Base-by-base conservation (phyloP, 495 filamentous ascomycete species). In the Podospora bellae-mahoneyi region DNA sequence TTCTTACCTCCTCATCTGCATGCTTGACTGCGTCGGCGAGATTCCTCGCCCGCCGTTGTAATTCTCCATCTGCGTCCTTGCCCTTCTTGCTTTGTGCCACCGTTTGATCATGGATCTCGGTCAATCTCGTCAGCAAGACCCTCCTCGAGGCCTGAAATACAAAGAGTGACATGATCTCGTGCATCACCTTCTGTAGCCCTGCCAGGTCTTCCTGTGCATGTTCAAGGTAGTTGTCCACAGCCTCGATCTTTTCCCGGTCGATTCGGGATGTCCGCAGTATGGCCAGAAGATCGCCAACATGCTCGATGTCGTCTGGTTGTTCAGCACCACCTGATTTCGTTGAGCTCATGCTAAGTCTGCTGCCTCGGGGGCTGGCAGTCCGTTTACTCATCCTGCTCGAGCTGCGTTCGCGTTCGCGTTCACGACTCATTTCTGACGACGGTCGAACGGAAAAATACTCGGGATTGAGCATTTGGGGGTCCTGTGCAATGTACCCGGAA, bases 211-310 rank as follows among this genome's bases (percentile, higher is more conserved):
- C 91, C 3, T 89, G 89, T 26, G 88, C 91, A 34, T 93, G 82
- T n/a, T 87, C 79, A 4, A 97, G 77, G 76, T 97, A 99, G 64
- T 83, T 90, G 66, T 87, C 86, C 30, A 97, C 82, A 0, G 87
- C 90, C 67, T 93, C 89, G 62, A 94, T 86, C 79, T 92, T 97
- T 80, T 98, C 93, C 13, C 96, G 85, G 74, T 99, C 96, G 59
- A 99, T 91, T 1, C 90, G 83, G 2, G 88, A 86, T 61, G 76
- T 77, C 68, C 88, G 89, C 64, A 98, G 75, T 2, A 84, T 83
- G 44, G 72, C 70, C 80, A 94, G 83, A 55, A 97, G 81, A 9
- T 83, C 81, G 1, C 84, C 85, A 4, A 93, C 86, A 75, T 92
- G 84, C 13, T 77, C 78, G 61, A 96, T 90, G 54, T 89, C 85